A percentile compares a stretch with the other conserved stretches of the same genome.
Conservation (phyloP, 2,329 filamentous ascomycete genomes). For the Penicillium concentricum region DNA sequence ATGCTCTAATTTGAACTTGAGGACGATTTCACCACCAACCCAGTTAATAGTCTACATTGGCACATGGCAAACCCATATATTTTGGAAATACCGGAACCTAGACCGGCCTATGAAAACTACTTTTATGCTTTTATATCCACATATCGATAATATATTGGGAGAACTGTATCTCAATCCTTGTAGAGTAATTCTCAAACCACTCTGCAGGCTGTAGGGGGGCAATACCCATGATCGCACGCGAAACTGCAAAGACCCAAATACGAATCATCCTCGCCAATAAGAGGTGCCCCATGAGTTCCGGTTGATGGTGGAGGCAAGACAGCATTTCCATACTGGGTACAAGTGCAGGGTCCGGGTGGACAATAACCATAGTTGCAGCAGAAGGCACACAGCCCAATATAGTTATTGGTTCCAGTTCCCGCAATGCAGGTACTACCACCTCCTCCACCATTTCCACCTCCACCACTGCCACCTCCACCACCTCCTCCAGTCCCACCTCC, state of each 20-base stretch:
- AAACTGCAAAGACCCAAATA: constrained; percentile 51
- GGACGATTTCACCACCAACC: background rate
- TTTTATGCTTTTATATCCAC: no score
- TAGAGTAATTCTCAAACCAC: background rate
- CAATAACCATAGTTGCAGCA: constrained; percentile 34
- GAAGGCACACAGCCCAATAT: constrained; percentile 31
- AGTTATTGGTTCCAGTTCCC: constrained; percentile 31
- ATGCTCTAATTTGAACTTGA: background rate
- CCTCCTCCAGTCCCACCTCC: background rate
- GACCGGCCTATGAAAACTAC: no score
- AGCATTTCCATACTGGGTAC: constrained; percentile 24
- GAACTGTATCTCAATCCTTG: background rate
- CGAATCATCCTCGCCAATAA: constrained; percentile 26
- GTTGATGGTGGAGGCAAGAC: constrained; percentile 25
- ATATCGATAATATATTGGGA: no score
- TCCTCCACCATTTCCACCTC: background rate
- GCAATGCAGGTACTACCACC: constrained; percentile 19
- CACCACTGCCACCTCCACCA: background rate
- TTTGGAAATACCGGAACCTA: background rate
- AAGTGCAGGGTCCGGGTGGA: constrained; percentile 32
- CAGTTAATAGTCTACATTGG: background rate
- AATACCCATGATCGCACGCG: constrained; percentile 50
- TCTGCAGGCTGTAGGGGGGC: constrained; percentile 34
- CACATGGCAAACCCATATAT: no score
- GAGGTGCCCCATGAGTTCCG: constrained; percentile 21